phyloP scores from a whole-genome alignment of 345 rosid species.

The Geranium brycei region DNA sequence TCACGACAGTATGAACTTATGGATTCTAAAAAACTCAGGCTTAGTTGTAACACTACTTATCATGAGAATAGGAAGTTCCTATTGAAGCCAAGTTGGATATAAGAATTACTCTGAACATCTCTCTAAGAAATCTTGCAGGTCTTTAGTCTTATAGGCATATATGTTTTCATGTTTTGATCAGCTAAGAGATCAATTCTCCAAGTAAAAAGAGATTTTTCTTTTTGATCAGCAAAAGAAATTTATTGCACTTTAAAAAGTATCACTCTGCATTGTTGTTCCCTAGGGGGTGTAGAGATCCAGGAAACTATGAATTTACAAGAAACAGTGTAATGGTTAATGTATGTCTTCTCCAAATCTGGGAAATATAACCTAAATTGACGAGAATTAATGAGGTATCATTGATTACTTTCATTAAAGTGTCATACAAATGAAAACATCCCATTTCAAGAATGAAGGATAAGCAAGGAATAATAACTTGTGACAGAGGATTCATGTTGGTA shows the following conservation, averaged over 20 bases:
- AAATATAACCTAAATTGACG: background rate
- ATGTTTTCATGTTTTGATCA: background rate
- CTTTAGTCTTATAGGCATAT: background rate
- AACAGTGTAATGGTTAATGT: background rate
- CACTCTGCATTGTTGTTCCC: background rate
- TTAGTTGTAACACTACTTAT: background rate
- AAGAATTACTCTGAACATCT: background rate
- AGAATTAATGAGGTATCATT: background rate
- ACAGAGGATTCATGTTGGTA: background rate
- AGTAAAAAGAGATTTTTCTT: no score
- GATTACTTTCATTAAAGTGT: background rate
- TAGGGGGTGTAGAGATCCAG: background rate
- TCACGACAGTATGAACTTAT: background rate
- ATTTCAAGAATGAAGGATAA: background rate
- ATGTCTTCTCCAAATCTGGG: background rate
- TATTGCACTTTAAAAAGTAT: no score
- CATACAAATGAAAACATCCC: no score
- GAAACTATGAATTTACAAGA: background rate
- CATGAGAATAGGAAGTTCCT: background rate
- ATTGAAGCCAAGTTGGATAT: background rate
- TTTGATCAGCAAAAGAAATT: background rate
- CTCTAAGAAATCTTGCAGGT: background rate
- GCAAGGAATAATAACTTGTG: background rate
- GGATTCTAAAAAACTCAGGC: background rate
- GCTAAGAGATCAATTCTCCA: background rate